Percentiles rank a stretch among this genome's conserved stretches.
Conservation (phyloP, 1,284 basidiomycete species). For the Cutaneotrichosporon sp. region DNA sequence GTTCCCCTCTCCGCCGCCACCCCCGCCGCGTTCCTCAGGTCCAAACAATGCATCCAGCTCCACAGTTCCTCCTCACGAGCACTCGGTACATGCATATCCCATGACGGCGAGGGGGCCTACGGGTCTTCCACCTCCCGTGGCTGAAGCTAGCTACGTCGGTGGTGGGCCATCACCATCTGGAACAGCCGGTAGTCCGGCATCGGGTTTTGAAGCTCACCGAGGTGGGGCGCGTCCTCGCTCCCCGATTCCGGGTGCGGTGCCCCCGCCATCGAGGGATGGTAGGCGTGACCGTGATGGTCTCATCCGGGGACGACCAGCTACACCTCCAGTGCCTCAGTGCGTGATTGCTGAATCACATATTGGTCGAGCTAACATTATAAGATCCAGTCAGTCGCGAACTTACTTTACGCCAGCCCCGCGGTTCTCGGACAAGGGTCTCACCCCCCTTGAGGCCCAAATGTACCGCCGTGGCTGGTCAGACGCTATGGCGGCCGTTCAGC, state of each 20-base stretch:
- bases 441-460: neutral
- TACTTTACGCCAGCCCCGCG: slow-evolving; percentile 9
- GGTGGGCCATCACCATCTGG: neutral
- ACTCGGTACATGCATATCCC: neutral
- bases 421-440: neutral
- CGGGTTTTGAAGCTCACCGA: no score
- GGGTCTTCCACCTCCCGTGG: neutral
- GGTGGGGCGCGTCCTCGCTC: neutral
- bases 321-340: neutral
- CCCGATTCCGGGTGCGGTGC: neutral
- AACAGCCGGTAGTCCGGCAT: neutral
- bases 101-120: neutral
- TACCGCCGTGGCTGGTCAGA: slow-evolving; percentile 11
- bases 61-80: neutral
- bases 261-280: neutral
- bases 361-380: neutral
- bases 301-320: neutral
- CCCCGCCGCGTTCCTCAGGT: neutral
- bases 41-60: neutral
- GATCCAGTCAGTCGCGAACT: neutral
- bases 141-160: neutral
- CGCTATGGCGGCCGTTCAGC: slow-evolving; percentile 8
- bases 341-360: neutral
- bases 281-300: neutral
- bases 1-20: neutral